Evolutionary conservation across 1,284 basidiomycete species (phyloP), one percentile per base, ranked within the genome.

Genomic region (Leccinum colubrinum): DNA sequence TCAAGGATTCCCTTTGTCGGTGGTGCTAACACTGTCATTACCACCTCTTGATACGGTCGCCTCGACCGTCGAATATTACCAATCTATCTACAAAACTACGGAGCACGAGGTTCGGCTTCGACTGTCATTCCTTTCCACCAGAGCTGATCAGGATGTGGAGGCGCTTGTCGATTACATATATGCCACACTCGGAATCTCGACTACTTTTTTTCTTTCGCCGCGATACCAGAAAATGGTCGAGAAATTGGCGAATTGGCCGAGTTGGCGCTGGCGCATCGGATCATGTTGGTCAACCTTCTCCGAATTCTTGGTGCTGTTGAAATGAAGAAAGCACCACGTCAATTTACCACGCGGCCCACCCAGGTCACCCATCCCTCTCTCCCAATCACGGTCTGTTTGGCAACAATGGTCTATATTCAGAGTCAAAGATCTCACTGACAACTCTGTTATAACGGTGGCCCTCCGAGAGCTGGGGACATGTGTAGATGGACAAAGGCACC

Each of bases 51-150:
- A 69, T 97, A 96, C 80, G 95, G 84, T 74, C 93, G 25, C 96
- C 65, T 87, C 90, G 55, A 95, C 93, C 9, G 95, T 99, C 66
- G 96, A 98, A 78, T 99, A 97, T 79, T 99, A 99, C 79, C 97
- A 99, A 78, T 90, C 89, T 61, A 97, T 99, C 78, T 99, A 94
- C 22, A 99, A 77, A 90, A 92, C 68, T 91, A 91, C 71, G 97
- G 97, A 50, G 94, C 94, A 70, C 91, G 94, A 67, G 97, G 95
- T 33, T 97, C 96, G 43, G 93, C 95, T 48, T 84, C 98, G 58
- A 97, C 96, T 15, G 96, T 99, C 54, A 95, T 99, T 30, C 97
- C 97, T 39, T 98, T 98, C 87, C 98, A 99, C 74, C 96, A 97
- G 77, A 95, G 91, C 56, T 98, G 96, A 94, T 79, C 96, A 98